Base-by-base conservation (phyloP, 2,329 filamentous ascomycete genomes). In the Ceratocystis diversiconidia region DNA sequence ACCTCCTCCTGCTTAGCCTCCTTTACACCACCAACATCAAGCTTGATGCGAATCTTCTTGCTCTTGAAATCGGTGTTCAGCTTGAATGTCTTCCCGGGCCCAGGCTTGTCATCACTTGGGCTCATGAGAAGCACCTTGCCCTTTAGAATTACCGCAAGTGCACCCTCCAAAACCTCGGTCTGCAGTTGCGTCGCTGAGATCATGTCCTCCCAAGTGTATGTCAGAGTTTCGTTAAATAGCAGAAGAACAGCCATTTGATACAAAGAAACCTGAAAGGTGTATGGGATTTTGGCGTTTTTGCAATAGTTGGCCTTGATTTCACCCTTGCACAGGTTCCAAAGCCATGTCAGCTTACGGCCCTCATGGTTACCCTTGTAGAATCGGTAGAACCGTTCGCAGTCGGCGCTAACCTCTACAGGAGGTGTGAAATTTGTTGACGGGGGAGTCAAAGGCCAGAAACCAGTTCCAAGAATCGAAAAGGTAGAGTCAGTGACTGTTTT, bases 281-380 rank as follows among this genome's bases (percentile, higher is more conserved):
- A 96, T 0, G 92, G 90, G 1, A 91, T 90, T 78, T 96, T 97
- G 72, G 85, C 85, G 73, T 80, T 85, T 77, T 90, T 95, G 79
- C 89, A 88, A 75, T 96, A 99, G 72, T 92, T 92, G 46, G 92
- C 89, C 75, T 92, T 92, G 68, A 99, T 84, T 75, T 99, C 94
- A 66, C 94, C 94, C 79, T 97, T 99, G 82, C 91, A 97, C 63
- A 99, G 79, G 74, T 97, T 91, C 94, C 94, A 99, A 66, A 99
- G 76, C 94, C 94, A 99, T 6, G 92, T 96, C 48, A 99, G 81
- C 78, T 97, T 99, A 68, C 94, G 89, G 44, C 94, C 94, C 70
- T 88, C 94, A 74, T 99, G 94, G 81, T 97, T 99, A 75, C 92
- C 87, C 76, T 89, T 91, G 80, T 99, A 99, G 75, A 95, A 99